These are phyloP conservation scores for Cynanchum wilfordii DNA, from an alignment of 257 asterid genomes.

Conservation along the genomic window DNA sequence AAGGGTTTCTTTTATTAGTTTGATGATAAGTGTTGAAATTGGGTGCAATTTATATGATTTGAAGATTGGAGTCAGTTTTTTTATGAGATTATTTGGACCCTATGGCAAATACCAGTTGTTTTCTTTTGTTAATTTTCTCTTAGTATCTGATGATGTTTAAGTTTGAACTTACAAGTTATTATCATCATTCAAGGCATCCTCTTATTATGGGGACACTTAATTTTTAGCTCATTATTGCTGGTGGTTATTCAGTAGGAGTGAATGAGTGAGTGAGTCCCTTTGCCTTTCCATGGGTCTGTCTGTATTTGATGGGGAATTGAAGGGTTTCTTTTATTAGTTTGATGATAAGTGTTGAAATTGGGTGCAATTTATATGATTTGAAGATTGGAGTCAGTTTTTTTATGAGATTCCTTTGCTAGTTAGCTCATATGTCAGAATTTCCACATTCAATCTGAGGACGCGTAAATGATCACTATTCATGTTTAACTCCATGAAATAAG, in stretches of 20 bases:
- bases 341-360: background rate
- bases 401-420: background rate
- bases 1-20: background rate
- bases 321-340: background rate
- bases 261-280: background rate
- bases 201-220: background rate
- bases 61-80: conserved; percentile 3
- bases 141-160: background rate
- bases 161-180: background rate
- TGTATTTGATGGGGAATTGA: background rate
- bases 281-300: conserved; percentile 1
- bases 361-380: background rate
- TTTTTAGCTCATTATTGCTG: background rate
- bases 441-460: no score
- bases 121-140: background rate
- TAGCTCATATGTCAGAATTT: background rate
- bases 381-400: conserved; percentile 5
- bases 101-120: background rate
- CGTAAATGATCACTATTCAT: no score
- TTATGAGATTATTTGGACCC: background rate
- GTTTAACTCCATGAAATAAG: no score
- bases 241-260: background rate
- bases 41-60: background rate
- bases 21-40: background rate
- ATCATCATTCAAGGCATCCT: background rate